Evolutionary conservation across 345 rosid species (phyloP), one percentile per base, ranked within the genome.

Genomic region (Eucalyptus coolabah): DNA sequence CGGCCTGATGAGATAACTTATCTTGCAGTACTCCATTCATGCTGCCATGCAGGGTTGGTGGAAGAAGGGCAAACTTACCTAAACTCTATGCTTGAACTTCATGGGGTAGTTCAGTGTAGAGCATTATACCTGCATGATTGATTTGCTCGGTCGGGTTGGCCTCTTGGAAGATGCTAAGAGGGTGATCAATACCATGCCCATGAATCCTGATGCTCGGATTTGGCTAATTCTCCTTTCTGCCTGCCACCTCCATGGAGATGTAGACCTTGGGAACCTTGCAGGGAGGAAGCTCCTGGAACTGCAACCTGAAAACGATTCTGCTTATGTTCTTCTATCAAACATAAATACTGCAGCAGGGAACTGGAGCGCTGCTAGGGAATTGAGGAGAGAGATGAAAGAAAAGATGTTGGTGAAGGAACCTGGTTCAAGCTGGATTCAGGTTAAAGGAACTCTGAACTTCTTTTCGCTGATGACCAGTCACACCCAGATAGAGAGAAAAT

Each of bases 171-270:
- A 92, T 89, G 94, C 89, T 45, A 92, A 92, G 93, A 87, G 63
- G 88, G 50, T 92, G 50, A 90, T 91, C 81, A 89, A 92, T 91
- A 92, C 92, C 87, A 91, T 94, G 94, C 92, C 91, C 32, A 89
- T 69, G 60, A 59, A 81, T 88, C 92, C 94, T 13, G 93, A 94
- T 87, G 88, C 92, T 92, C 91, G 51, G 32, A 88, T 94, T 34
- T 94, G 94, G 95, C 94, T 90, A 86, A 88, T 92, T 88, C 89
- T 94, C 63, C 85, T 94, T 47, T 92, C 93, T 83, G 94, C 92
- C 47, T 93, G 93, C 89, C 60, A 85, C 90, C 85, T 90, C 50
- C 89, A 92, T 47, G 86, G 90, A 88, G 92, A 92, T 87, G 89
- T 92, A 54, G 91, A 87, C 14, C 86, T 92, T 50, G 94, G 95